Evolutionary conservation across 108 stramenopile species (phyloP), one percentile per base, ranked within the genome.

Genomic region (Conticribra weissflogii): DNA sequence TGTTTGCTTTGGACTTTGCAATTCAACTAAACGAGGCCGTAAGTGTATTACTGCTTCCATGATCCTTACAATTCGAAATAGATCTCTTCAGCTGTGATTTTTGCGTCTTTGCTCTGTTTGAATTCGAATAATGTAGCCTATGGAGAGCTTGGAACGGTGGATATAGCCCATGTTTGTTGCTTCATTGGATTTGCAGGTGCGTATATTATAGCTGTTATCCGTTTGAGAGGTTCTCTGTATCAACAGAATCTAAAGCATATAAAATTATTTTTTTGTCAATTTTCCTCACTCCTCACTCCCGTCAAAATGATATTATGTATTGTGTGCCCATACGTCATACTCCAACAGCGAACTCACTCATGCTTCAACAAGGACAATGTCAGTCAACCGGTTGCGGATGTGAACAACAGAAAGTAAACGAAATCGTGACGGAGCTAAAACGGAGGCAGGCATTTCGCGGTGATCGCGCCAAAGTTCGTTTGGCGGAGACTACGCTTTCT

Each of bases 391-490:
- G 80, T 8, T 81, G 80, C 45, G 80, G 80, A 19, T 81, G 80
- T 49, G 74, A 81, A 17, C 29, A 45, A 17, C 61, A 59, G 14
- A 49, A 29, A 24, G 81, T 82, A 7, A 55, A 64, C 45, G 75
- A 76, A 19, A 82, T 82, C 25, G 75, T 82, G 7, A 28, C 23
- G 0, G 81, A 82, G 45, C 70, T 82, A 3, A 82, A 82, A 30
- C 22, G 24, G n/a, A 68, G 81, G 18, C 74, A 75, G 55, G 44
- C 36, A n/a, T 53, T 18, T 19, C 74, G 81, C 36, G 81, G 81
- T 46, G 81, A 82, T 31, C 57, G 68, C 18, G 81, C 56, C 1
- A 74, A 82, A 32, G 47, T 72, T 31, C 36, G 50, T 32, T 30
- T 53, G 29, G 59, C 81, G 18, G 81, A 82, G 61, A 45, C 69